Evolutionary conservation across 1,284 basidiomycete genomes (phyloP), one percentile per base, ranked within the genome.

Genomic region (Athelia sp.): DNA sequence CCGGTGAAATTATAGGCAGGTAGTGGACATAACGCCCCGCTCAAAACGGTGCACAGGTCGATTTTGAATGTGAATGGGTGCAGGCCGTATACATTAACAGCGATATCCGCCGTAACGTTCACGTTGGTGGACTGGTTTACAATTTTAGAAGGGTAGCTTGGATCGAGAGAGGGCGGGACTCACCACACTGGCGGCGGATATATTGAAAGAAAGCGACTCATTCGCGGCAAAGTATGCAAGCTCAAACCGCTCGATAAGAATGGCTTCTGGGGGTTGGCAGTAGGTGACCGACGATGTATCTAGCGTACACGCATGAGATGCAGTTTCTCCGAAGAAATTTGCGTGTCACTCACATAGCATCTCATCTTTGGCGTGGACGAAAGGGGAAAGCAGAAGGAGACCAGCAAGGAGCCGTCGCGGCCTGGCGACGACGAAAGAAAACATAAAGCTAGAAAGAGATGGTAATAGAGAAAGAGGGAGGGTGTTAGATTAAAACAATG

Each of bases 221-320:
- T 93, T 94, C 50, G 71, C 60, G 44, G 79, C 75, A 57, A 84
- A 82, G 65, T 90, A 94, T 9, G 79, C 73, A 51, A 94, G 71
- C 59, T 92, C 83, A 62, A 95, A 90, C 57, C 85, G 79, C 65
- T 91, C 80, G 44, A 95, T 77, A 58, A 93, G 81, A 54, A 95
- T 75, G 31, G 82, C 79, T 63, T 85, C 82, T 38, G 90, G 87
- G 36, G 88, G 84, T 47, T 85, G 74, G 68, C 92, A 95, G 65
- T 94, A 94, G 17, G 90, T 87, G 56, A 94, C 90, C 47, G 90
- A 88, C 40, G 90, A 90, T 35, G 92, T 91, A 66, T 86, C 86
- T 87, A 58, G 35, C 46, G 49, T 43, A 54, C 43, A 32, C 40
- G 49, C 35, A 34, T 24, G 35, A 50, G 31, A 47, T 24, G n/a